phyloP scores from a whole-genome alignment of 2,329 filamentous ascomycete genomes.

The Aspergillus caelatus region DNA sequence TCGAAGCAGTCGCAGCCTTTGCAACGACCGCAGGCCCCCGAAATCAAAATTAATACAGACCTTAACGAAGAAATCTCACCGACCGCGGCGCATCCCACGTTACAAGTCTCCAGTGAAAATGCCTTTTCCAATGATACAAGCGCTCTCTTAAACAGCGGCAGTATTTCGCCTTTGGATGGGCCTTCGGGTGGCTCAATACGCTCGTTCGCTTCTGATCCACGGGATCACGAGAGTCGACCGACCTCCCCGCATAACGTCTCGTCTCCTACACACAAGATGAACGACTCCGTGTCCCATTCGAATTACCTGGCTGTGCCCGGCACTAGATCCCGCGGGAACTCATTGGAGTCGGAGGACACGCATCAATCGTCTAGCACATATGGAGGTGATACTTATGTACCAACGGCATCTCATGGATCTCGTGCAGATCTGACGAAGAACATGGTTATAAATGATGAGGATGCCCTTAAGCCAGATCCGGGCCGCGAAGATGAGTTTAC shows the following conservation, averaged over 20 bases:
- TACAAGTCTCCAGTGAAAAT: constrained; percentile 42
- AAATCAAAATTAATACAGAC: constrained; percentile 59
- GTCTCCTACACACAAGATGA: constrained; percentile 59
- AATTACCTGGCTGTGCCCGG: constrained; percentile 67
- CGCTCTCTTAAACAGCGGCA: constrained; percentile 32
- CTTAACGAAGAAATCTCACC: constrained; percentile 37
- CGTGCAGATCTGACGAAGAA: constrained; percentile 47
- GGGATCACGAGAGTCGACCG: constrained; percentile 59
- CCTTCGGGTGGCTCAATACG: constrained; percentile 57
- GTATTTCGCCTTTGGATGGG: constrained; percentile 52
- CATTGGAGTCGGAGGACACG: constrained; percentile 64
- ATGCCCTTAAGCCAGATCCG: constrained; percentile 69
- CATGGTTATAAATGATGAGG: constrained; percentile 61
- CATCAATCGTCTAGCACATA: constrained; percentile 56
- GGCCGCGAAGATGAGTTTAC: constrained; percentile 71
- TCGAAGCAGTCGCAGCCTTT: constrained; percentile 34
- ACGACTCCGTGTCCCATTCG: constrained; percentile 51
- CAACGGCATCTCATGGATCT: constrained; percentile 46
- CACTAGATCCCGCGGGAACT: constrained; percentile 65
- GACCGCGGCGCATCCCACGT: constrained; percentile 37
- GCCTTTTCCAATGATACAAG: constrained; percentile 34
- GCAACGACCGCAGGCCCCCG: constrained; percentile 52
- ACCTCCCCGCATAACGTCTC: constrained; percentile 70
- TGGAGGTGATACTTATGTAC: constrained; percentile 58
- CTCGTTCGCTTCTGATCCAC: constrained; percentile 59